These are phyloP conservation scores for Arthrocladium fulminans DNA, from an alignment of 2,329 filamentous ascomycete species.

Conservation along the genomic window DNA sequence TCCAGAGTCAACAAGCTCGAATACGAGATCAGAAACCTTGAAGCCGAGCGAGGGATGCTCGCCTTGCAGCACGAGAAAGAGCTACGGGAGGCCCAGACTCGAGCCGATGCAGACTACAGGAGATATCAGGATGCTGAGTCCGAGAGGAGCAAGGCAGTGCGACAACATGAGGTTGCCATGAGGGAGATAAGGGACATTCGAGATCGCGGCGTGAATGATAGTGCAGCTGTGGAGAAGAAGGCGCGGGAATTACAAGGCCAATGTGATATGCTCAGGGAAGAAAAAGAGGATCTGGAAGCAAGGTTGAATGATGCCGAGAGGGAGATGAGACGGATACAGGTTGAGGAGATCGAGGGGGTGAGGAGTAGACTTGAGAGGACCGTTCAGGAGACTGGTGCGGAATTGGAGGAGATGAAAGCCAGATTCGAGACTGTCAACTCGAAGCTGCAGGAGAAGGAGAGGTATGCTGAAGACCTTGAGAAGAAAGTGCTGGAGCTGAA, in stretches of 20 bases:
- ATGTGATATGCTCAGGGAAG: conserved; percentile 65
- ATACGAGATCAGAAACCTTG: conserved; percentile 78
- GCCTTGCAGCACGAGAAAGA: conserved; percentile 74
- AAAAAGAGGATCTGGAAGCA: conserved; percentile 72
- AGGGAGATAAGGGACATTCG: conserved; percentile 48
- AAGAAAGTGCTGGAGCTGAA: conserved; percentile 75
- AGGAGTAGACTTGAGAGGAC: conserved; percentile 50
- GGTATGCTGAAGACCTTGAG: conserved; percentile 64
- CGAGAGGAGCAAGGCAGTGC: conserved; percentile 40
- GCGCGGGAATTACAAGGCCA: conserved; percentile 55
- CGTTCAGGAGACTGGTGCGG: conserved; percentile 41
- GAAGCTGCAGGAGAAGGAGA: conserved; percentile 60
- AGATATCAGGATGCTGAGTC: conserved; percentile 52
- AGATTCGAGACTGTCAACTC: conserved; percentile 56
- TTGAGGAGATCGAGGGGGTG: conserved; percentile 53
- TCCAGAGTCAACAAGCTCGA: conserved; percentile 79
- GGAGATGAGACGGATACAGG: conserved; percentile 48
- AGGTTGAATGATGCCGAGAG: conserved; percentile 61
- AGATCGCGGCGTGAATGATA: conserved; percentile 48
- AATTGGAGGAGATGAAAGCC: conserved; percentile 47
- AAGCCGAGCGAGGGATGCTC: conserved; percentile 77
- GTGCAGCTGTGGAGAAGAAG: conserved; percentile 46
- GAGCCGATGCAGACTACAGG: conserved; percentile 79
- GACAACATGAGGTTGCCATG: conserved; percentile 47
- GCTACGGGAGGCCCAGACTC: conserved; percentile 66